A percentile compares a stretch with the other conserved stretches of the same genome.
Evolutionary conservation across 768 basidiomycete genomes (phyloP).

Genomic region (Boletellus ananiceps): DNA sequence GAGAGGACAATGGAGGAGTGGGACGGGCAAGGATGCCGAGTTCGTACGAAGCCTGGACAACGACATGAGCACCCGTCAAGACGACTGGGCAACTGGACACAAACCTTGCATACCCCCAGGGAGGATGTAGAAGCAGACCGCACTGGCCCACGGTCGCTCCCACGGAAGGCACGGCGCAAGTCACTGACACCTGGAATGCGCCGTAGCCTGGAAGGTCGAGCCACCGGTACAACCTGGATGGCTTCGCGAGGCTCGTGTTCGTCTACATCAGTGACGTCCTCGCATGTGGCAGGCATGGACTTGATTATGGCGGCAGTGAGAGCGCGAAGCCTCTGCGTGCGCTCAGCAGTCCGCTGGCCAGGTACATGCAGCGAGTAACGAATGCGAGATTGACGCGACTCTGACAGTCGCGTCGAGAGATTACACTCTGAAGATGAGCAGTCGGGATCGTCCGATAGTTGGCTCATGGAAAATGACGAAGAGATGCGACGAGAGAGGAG

Average conservation of each 20-base stretch:
- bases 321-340: slow-evolving; percentile 22
- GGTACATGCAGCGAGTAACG: slow-evolving; percentile 18
- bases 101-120: slow-evolving; percentile 15
- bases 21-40: slow-evolving; percentile 14
- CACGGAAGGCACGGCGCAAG: slow-evolving; percentile 24
- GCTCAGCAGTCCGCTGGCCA: slow-evolving; percentile 24
- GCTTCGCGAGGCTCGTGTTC: neutral
- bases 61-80: neutral
- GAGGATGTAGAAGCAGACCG: slow-evolving; percentile 8
- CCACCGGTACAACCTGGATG: neutral
- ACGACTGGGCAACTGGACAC: neutral
- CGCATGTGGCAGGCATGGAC: slow-evolving; percentile 27
- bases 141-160: slow-evolving; percentile 2
- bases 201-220: slow-evolving; percentile 16
- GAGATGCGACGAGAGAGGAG: slow-evolving; percentile 16
- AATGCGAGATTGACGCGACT: slow-evolving; percentile 10
- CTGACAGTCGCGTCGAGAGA: neutral
- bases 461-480: neutral
- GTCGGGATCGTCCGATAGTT: slow-evolving; percentile 4
- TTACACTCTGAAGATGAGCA: slow-evolving; percentile 7
- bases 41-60: slow-evolving; percentile 19
- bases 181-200: slow-evolving; percentile 22
- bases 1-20: slow-evolving; percentile 9
- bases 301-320: slow-evolving; percentile 25
- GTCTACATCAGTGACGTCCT: slow-evolving; percentile 8